These are phyloP conservation scores for Paradendryphiella salina DNA, from an alignment of 2,329 filamentous ascomycete genomes.

Conservation along the genomic window DNA sequence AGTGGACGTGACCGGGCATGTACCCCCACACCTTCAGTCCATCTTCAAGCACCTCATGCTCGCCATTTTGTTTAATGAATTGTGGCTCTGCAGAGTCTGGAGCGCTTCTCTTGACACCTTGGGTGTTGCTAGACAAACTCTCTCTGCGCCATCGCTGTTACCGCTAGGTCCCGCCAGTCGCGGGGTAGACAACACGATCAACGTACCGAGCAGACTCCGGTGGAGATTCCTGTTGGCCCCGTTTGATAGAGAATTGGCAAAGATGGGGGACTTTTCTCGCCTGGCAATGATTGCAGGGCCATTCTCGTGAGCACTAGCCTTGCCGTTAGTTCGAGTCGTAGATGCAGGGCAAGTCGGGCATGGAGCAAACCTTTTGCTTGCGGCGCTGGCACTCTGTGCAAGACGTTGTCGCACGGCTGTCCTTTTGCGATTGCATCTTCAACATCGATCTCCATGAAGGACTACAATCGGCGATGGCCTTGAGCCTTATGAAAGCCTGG, in stretches of 20 bases:
- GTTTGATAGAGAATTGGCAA: conserved; percentile 51
- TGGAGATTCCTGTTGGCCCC: conserved; percentile 26
- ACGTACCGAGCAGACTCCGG: conserved; percentile 27
- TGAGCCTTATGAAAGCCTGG: conserved; percentile 4
- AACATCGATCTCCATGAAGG: not conserved
- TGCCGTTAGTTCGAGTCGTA: conserved; percentile 19
- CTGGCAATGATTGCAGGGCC: conserved; percentile 57
- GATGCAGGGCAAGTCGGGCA: conserved; percentile 10
- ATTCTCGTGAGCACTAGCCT: conserved; percentile 54
- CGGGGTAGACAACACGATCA: not conserved
- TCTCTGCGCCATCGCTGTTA: conserved; percentile 19
- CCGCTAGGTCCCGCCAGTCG: not conserved
- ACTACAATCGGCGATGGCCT: not conserved
- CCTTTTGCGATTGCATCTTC: conserved; percentile 31
- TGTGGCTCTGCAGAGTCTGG: conserved; percentile 13
- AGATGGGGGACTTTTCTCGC: conserved; percentile 54
- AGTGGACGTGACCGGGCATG: conserved; percentile 44
- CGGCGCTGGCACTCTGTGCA: conserved; percentile 57
- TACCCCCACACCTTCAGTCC: conserved; percentile 43
- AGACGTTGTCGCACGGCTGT: conserved; percentile 35
- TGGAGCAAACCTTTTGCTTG: conserved; percentile 53
- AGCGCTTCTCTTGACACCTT: conserved; percentile 29
- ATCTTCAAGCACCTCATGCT: conserved; percentile 25
- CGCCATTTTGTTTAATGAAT: conserved; percentile 5
- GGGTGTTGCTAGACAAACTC: conserved; percentile 14